Conservation (phyloP, 129 eudicot genomes). For the Chrysanthemum seticuspe region DNA sequence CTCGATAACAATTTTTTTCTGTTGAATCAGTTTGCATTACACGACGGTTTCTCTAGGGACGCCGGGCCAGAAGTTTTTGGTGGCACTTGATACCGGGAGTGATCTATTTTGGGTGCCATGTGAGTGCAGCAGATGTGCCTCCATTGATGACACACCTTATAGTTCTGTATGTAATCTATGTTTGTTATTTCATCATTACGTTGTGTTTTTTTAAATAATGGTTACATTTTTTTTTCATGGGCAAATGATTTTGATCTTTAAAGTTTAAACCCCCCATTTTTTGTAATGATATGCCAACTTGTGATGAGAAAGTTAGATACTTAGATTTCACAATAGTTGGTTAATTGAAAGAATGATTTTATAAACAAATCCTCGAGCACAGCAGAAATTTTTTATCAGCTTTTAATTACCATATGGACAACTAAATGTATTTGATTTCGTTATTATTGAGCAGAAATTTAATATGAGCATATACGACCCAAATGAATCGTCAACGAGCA, state of each 20-base stretch:
- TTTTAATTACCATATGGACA: background rate
- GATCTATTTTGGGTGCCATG: slow-evolving; percentile 95
- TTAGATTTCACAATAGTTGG: too few relatives aligned
- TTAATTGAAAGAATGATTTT: background rate
- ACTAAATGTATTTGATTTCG: background rate
- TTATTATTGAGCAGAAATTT: slow-evolving; percentile 45
- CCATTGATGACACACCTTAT: slow-evolving; percentile 45
- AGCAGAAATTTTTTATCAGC: background rate
- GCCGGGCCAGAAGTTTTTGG: slow-evolving; percentile 75
- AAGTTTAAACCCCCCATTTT: background rate
- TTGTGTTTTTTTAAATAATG: background rate
- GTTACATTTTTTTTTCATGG: background rate
- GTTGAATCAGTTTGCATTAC: slow-evolving; percentile 74
- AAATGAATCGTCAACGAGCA: slow-evolving; percentile 70
- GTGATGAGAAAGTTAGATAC: too few relatives aligned
- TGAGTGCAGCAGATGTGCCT: slow-evolving; percentile 66
- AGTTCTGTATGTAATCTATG: slow-evolving; percentile 49
- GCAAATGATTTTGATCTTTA: background rate
- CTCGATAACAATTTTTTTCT: background rate
- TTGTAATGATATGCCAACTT: too few relatives aligned
- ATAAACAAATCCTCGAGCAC: background rate
- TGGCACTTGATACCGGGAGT: slow-evolving; percentile 93
- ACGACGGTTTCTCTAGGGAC: slow-evolving; percentile 74
- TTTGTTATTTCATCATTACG: background rate
- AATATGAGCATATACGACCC: slow-evolving; percentile 78